Base-by-base conservation (phyloP, 805 yeast genomes). In the Grigorovia transvaalensis region DNA sequence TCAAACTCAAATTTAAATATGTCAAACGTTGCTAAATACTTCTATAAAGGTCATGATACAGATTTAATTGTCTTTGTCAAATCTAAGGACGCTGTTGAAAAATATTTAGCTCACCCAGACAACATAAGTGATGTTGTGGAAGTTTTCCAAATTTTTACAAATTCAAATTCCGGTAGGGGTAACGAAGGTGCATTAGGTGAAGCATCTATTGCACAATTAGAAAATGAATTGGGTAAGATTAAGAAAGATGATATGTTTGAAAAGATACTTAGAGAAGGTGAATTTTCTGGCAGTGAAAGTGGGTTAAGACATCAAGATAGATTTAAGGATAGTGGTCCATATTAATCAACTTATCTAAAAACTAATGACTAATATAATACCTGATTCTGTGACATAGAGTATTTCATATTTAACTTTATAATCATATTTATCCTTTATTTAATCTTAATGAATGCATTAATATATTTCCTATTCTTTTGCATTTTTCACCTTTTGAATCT, bases 41-140 rank as follows among this genome's bases (percentile, higher is more conserved):
- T 82, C 60, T 83, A 77, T 73, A 80, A 81, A 65, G 95, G 95
- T 54, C 49, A 71, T 3, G 73, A 74, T 47, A 68, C 74, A 50
- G 95, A 86, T 65, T 83, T 86, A 55, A 72, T 82, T 44, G 75
- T 84, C 44, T 84, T 85, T 64, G 76, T 77, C 12, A 85, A 82
- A 47, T 78, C 81, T 48, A 65, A 67, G 12, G 80, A 76, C 0
- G 71, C 71, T 1, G 74, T 74, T 38, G 63, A 77, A 4, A 70
- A 75, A 42, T 59, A 59, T 41, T 33, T 54, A 48, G 45, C 51
- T 42, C 54, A 71, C 1, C 59, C 75, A 38, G 68, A 80, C 13
- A 55, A 57, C 41, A 51, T 65, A 19, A 66, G 80, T 19, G 83
- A 91, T 20, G 76, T 84, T 4, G 81, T 85, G 1, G 82, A 83